phyloP scores from a whole-genome alignment of 805 yeast species.

The Henningerozyma blattae region DNA sequence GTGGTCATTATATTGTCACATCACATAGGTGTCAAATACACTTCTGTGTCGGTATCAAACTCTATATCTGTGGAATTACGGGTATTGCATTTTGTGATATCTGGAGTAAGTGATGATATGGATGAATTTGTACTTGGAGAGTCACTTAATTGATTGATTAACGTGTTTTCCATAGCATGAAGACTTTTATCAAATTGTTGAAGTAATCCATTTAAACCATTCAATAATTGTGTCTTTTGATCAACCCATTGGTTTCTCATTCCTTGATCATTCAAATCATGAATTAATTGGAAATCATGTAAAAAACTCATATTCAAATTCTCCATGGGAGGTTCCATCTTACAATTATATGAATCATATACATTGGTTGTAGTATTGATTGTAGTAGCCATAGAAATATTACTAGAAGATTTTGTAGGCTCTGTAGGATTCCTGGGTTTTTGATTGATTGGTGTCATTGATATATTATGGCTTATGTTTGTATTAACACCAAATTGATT shows the following conservation, averaged over 20 bases:
- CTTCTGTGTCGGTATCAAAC: too few relatives aligned
- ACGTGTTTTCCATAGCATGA: constrained; percentile 17
- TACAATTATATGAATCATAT: too few relatives aligned
- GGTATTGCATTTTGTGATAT: too few relatives aligned
- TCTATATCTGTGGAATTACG: neutral
- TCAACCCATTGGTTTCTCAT: constrained; percentile 16
- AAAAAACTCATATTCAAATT: too few relatives aligned
- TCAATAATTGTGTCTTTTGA: constrained; percentile 18
- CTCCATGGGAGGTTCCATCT: too few relatives aligned
- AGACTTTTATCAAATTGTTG: constrained; percentile 21
- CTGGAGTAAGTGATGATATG: too few relatives aligned
- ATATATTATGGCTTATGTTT: constrained; percentile 34
- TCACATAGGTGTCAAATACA: neutral
- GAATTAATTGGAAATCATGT: too few relatives aligned
- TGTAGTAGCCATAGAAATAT: neutral
- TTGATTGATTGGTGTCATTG: constrained; percentile 77
- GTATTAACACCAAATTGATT: constrained; percentile 54
- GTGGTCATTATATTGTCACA: neutral
- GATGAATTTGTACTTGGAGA: neutral
- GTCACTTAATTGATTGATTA: constrained; percentile 16
- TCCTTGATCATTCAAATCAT: constrained; percentile 17
- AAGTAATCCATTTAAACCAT: constrained; percentile 17
- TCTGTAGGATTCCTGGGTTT: constrained; percentile 24
- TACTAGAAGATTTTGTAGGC: neutral
- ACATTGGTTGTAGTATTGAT: too few relatives aligned